Evolutionary conservation across 331 rosid genomes (phyloP), one percentile per base, ranked within the genome.

Genomic region (Arachis monticola): DNA sequence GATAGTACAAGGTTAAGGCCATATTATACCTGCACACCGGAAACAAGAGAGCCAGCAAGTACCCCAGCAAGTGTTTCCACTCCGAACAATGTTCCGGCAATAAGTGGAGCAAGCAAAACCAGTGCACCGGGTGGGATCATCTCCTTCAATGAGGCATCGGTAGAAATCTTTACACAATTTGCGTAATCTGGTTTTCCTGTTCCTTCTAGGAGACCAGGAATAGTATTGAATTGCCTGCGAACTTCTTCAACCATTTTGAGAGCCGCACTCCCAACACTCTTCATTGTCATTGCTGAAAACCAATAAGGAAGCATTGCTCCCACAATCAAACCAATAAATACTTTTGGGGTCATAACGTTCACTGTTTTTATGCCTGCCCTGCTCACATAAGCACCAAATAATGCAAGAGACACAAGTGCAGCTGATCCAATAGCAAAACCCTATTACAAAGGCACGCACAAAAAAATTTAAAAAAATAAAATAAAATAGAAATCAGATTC

Each of bases 291-390:
- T 82, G 91, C 90, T 7, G 89, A 87, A 80, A 91, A 91, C 89
- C 92, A 88, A 81, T 88, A 85, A 3, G 92, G 88, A 85, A 87
- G 93, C 97, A 91, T 88, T 41, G 92, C 88, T 65, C 93, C 92
- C 52, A 88, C 87, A 51, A 85, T 66, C 85, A 91, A 60, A 59
- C 97, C 92, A 13, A 88, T 85, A 83, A 91, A 88, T 13, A 85
- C 92, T 44, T 87, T 91, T 0, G 96, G 92, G 2, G 87, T 82
- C 83, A 87, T 47, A 48, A 84, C 83, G 22, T 91, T 83, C 60
- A 88, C 89, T 1, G 87, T n/a, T 68, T 57, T 47, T 55, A 88
- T 77, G 67, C 91, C 88, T 70, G 92, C 87, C 77, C 94, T 80
- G 82, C 86, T 89, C 60, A 87, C 89, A 64, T 77, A 89, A 72